Evolutionary conservation across 2,329 filamentous ascomycete genomes (phyloP), one percentile per base, ranked within the genome.

Genomic region (Neofusicoccum umdonicola): DNA sequence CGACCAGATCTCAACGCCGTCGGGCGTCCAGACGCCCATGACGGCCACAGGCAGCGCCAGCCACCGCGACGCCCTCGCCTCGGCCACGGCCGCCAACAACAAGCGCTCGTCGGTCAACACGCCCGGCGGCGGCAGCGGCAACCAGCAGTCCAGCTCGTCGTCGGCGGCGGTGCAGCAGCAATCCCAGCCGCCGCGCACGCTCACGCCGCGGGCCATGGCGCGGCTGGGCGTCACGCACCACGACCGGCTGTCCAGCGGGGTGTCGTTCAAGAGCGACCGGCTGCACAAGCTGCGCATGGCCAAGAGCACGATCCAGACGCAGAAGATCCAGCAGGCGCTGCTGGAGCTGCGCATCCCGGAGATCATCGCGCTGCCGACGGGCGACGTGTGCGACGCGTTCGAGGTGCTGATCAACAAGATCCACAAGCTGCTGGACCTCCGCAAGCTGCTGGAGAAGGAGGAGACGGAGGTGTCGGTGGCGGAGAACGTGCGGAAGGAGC

Each of bases 261-360:
- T 97, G 41, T 90, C 91, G 13, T 98, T 98, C 84, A 91, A 94
- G 12, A 92, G 92, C 34, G 91, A 94, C 71, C 89, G 87, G 75
- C 86, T 94, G 65, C 88, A 89, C 69, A 93, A 93, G 76, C 85
- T 92, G 27, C 89, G 92, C 64, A 87, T 88, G 42, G 90, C 90
- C 68, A 93, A 93, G 79, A 90, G 86, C 15, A 87, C 89, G 62
- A 86, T 90, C 66, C 90, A 93, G 74, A 91, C 91, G 69, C 78
- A 87, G 66, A 90, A 91, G 68, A 93, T 95, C 68, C 87, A 84
- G 13, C 89, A 89, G 63, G 88, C 88, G 4, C 85, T 95, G 27
- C 83, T 83, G 47, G 89, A 93, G 75, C 81, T 94, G 6, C 88
- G 90, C 47, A 85, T 95, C 47, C 86, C 89, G 1, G 82, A 85